phyloP scores from a whole-genome alignment of 2,329 filamentous ascomycete species.

The Calcarisporium arbuscula region DNA sequence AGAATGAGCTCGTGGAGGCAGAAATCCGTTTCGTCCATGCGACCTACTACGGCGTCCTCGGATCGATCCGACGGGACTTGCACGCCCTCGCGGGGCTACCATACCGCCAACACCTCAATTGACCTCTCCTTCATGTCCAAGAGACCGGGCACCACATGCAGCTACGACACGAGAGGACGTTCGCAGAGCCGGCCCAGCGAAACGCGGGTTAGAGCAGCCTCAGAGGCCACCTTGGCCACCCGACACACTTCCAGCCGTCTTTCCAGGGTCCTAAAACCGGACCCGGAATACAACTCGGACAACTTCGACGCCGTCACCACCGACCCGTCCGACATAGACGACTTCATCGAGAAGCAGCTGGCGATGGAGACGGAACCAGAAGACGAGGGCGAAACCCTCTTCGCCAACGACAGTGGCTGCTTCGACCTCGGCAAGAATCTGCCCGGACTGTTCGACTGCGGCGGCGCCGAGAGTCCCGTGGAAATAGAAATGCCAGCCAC shows the following conservation, averaged over 20 bases:
- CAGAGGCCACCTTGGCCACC: background rate
- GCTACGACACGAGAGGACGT: no score
- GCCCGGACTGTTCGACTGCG: slow-evolving; percentile 19
- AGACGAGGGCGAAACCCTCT: slow-evolving; percentile 28
- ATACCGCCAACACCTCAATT: slow-evolving; percentile 39
- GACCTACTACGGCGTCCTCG: slow-evolving; percentile 28
- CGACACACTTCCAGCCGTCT: background rate
- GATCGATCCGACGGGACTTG: slow-evolving; percentile 34
- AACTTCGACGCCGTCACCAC: slow-evolving; percentile 8
- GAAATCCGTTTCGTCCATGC: slow-evolving; percentile 37
- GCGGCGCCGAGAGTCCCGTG: slow-evolving; percentile 2
- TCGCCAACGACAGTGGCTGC: slow-evolving; percentile 29
- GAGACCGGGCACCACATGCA: no score
- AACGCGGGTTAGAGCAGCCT: background rate
- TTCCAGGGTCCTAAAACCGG: background rate
- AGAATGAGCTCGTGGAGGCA: slow-evolving; percentile 19
- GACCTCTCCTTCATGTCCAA: no score
- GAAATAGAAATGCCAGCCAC: background rate
- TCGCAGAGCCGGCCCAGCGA: no score
- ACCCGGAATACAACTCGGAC: slow-evolving; percentile 3
- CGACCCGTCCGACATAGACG: slow-evolving; percentile 25
- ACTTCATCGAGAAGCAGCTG: slow-evolving; percentile 19
- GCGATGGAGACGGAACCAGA: slow-evolving; percentile 5
- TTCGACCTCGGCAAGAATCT: slow-evolving; percentile 26
- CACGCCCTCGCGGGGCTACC: slow-evolving; percentile 32